Conservation (phyloP, 257 asterid species). For the Buddleja alternifolia region DNA sequence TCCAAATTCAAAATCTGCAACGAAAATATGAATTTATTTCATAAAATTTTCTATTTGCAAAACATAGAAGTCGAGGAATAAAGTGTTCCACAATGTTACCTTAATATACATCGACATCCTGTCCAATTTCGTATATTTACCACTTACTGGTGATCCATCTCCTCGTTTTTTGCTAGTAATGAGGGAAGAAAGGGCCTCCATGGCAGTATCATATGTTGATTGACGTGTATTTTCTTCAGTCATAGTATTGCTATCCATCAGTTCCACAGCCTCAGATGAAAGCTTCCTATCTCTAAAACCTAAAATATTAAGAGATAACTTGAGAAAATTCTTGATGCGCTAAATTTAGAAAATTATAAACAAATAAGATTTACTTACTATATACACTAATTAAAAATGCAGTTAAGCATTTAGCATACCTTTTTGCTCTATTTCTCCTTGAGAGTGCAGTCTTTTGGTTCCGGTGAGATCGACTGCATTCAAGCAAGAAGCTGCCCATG, state of each 20-base stretch:
- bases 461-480: conserved; percentile 36
- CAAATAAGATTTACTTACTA: neutral
- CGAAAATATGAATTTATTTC: conserved; percentile 27
- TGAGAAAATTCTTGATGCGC: neutral
- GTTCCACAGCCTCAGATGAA: conserved; percentile 41
- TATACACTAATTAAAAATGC: conserved; percentile 10
- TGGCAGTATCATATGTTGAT: conserved; percentile 69
- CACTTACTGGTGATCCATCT: conserved; percentile 36
- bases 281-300: conserved; percentile 42
- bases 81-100: conserved; percentile 43
- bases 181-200: conserved; percentile 94
- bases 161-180: conserved; percentile 66
- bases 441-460: conserved; percentile 38
- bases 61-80: neutral
- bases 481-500: conserved; percentile 34
- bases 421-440: conserved; percentile 32
- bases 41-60: neutral
- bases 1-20: conserved; percentile 81
- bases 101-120: conserved; percentile 73
- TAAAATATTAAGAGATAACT: conserved; percentile 23
- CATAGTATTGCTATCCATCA: conserved; percentile 37
- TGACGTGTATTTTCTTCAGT: conserved; percentile 47
- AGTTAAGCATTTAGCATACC: conserved; percentile 30
- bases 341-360: conserved; percentile 1
- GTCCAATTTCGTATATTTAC: conserved; percentile 53